These are phyloP conservation scores for Wickerhamomyces silvicola DNA, from an alignment of 805 yeast genomes.

Conservation along the genomic window DNA sequence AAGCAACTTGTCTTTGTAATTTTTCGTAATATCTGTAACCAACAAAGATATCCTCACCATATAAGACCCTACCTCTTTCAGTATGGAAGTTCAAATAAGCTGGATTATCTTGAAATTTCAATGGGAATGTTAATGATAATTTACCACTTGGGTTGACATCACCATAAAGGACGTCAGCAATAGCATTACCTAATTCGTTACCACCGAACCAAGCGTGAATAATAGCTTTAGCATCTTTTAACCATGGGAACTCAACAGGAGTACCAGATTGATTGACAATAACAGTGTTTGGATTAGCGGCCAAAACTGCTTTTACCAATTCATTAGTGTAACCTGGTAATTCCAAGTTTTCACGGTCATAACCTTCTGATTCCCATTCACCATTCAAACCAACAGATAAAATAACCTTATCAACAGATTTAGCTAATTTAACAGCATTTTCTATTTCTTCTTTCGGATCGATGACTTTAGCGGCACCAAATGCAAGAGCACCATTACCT, in stretches of 20 bases:
- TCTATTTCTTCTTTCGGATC: constrained; percentile 27
- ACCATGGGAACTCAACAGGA: constrained; percentile 57
- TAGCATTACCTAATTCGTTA: constrained; percentile 50
- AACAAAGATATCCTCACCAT: constrained; percentile 62
- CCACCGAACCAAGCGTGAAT: constrained; percentile 59
- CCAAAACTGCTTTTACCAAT: constrained; percentile 38
- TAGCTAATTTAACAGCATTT: constrained; percentile 44
- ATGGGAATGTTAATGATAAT: constrained; percentile 50
- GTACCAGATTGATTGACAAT: constrained; percentile 58
- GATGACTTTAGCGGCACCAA: constrained; percentile 27
- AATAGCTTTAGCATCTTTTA: constrained; percentile 33
- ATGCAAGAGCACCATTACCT: constrained; percentile 31
- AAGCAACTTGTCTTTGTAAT: constrained; percentile 38
- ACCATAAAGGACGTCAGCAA: constrained; percentile 57
- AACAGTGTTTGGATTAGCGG: constrained; percentile 45
- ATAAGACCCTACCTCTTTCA: constrained; percentile 46
- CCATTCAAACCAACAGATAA: constrained; percentile 44
- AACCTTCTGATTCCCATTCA: constrained; percentile 60
- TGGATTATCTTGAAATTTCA: constrained; percentile 46
- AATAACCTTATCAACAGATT: constrained; percentile 45
- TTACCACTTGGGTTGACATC: constrained; percentile 58
- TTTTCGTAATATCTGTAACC: constrained; percentile 60
- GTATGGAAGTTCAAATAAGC: constrained; percentile 45
- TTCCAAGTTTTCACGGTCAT: constrained; percentile 45
- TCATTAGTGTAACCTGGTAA: constrained; percentile 45